A percentile compares a stretch with the other conserved stretches of the same genome.
phyloP scores from a whole-genome alignment of 805 yeast species.

The Pichia occidentalis region DNA sequence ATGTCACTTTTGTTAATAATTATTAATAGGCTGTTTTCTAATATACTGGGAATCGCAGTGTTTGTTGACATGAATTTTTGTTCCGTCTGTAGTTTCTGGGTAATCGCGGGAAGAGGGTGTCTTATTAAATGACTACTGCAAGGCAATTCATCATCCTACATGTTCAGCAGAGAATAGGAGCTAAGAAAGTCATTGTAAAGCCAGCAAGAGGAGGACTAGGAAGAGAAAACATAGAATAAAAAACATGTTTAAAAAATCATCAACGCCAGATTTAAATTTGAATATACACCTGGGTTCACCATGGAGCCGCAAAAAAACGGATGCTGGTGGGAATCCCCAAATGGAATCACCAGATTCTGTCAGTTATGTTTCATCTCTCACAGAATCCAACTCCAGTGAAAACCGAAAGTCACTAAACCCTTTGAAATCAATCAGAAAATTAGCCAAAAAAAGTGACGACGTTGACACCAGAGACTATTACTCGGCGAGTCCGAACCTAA shows the following conservation, averaged over 20 bases:
- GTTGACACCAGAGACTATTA: conserved; percentile 16
- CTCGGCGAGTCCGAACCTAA: conserved; percentile 18
- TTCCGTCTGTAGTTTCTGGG: too few relatives aligned
- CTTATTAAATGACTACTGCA: too few relatives aligned
- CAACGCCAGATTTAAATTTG: conserved; percentile 7
- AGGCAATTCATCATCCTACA: too few relatives aligned
- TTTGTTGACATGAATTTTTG: too few relatives aligned
- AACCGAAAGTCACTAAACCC: conserved; percentile 9
- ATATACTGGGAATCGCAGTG: too few relatives aligned
- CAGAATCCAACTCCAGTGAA: neutral
- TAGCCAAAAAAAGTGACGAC: conserved; percentile 7
- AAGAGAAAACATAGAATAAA: neutral
- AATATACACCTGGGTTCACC: conserved; percentile 10
- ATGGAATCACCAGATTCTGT: neutral
- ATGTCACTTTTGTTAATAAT: too few relatives aligned
- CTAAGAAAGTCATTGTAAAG: too few relatives aligned
- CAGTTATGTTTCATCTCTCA: neutral
- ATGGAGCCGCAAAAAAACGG: conserved; percentile 6
- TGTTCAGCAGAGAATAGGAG: too few relatives aligned
- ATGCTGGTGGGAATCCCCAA: neutral
- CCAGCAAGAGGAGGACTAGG: neutral
- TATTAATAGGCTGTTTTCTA: too few relatives aligned
- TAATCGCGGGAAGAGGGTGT: too few relatives aligned
- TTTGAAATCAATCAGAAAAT: conserved; percentile 12
- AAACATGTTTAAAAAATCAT: conserved; percentile 9